Percentiles rank a stretch among this genome's conserved stretches.
Evolutionary conservation across 2,329 filamentous ascomycete genomes (phyloP).

Genomic region (Fusarium acutatum): DNA sequence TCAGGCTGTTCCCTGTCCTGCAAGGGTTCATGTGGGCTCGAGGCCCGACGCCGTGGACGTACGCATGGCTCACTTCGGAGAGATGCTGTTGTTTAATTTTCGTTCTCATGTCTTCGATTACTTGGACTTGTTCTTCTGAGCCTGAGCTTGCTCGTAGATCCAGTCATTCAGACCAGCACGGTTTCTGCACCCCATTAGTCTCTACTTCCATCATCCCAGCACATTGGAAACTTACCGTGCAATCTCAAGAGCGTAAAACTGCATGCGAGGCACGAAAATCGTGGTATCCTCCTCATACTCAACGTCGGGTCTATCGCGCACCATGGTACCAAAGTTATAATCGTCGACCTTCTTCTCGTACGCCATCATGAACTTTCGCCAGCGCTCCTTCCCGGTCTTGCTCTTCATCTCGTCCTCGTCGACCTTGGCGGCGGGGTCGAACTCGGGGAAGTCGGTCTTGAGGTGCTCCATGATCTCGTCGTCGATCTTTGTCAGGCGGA

Average conservation of each 20-base stretch:
- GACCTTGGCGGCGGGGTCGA: conserved; percentile 82
- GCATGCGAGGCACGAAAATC: conserved; percentile 77
- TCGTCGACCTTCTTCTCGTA: conserved; percentile 97
- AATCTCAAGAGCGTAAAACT: conserved; percentile 65
- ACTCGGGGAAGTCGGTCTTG: conserved; percentile 87
- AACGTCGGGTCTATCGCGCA: conserved; percentile 77
- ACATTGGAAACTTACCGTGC: conserved; percentile 45
- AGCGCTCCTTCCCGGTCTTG: conserved; percentile 91
- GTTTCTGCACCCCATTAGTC: conserved; percentile 68
- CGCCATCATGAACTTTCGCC: conserved; percentile 91
- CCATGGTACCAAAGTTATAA: conserved; percentile 97
- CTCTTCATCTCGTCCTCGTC: conserved; percentile 98
- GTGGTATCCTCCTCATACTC: conserved; percentile 91
- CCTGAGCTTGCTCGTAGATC: conserved; percentile 87
- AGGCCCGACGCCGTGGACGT: conserved; percentile 2
- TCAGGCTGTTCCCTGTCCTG: not conserved
- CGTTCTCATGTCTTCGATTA: conserved; percentile 10
- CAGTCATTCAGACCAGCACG: conserved; percentile 92
- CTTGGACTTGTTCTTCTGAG: conserved; percentile 55
- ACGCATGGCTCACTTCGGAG: conserved; percentile 6
- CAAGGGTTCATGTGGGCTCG: not conserved
- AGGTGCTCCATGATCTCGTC: conserved; percentile 95
- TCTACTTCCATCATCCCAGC: fast-evolving
- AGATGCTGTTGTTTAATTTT: conserved; percentile 10
- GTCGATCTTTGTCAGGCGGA: conserved; percentile 93